Base-by-base conservation (phyloP, 1,139 yeast genomes). In the Kazachstania sp. region DNA sequence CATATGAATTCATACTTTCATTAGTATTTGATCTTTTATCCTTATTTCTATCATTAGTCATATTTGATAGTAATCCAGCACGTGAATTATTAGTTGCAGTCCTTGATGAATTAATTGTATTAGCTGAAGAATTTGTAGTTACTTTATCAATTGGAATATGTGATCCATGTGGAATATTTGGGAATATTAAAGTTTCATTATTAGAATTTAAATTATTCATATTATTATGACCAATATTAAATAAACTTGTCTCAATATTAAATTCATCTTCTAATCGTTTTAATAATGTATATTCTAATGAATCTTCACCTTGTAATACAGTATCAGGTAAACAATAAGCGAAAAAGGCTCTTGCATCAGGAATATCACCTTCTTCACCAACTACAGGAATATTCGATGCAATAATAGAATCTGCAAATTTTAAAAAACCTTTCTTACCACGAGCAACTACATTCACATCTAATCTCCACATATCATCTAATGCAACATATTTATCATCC, bases 391-490 rank as follows among this genome's bases (percentile, higher is more conserved):
- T 57, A 26, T 62, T 63, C 0, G 65, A 59, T 1, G 69, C 68
- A 5, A 56, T 47, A 0, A 67, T 65, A 2, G 59, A 59, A 28
- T 63, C 67, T 1, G 66, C 68, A 53, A 69, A 69, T 43, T 63
- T 62, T 18, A 59, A 50, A 42, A 59, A 65, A n/a, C 62, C 60
- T 16, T 63, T 60, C 32, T 61, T 63, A 1, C 72, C 72, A 20
- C 63, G 56, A 20, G 64, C 62, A 15, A 61, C 57, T 1, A 71
- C 62, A 4, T 69, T 64, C 2, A 74, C 50, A 47, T 73, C 75
- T 31, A 73, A 62, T 51, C 67, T 70, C 79, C 79, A 75, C 45
- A 75, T 53, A 55, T 74, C 78, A 49, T 69, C 67, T 54, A 73
- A 58, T 2, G 77, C 70, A 36, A 67, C 64, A 50, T 68, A 73